Evolutionary conservation across 2,329 filamentous ascomycete genomes (phyloP).

Genomic region (Colletotrichum trifolii): DNA sequence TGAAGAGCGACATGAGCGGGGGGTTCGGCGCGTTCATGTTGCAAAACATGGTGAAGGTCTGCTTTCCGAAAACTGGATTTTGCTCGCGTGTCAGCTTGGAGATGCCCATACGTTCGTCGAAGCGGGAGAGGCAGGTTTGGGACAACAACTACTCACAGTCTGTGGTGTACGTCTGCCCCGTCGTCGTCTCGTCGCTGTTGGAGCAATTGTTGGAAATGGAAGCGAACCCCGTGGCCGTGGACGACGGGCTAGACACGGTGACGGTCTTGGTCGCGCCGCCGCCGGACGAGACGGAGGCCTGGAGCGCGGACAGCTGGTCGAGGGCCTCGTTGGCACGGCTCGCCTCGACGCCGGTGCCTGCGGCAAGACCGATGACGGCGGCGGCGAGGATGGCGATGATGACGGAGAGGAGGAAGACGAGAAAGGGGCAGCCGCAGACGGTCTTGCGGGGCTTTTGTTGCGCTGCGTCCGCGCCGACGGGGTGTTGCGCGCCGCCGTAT

Average conservation of each 20-base stretch:
- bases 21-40: constrained; percentile 52
- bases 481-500: constrained; percentile 17
- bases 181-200: constrained; percentile 46
- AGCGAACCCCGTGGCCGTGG: constrained; percentile 43
- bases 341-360: constrained; percentile 55
- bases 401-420: constrained; percentile 54
- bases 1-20: constrained; percentile 54
- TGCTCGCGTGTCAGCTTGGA: too few relatives aligned
- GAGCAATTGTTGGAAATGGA: constrained; percentile 55
- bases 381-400: constrained; percentile 53
- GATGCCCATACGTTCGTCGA: constrained; percentile 28
- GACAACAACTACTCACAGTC: constrained; percentile 46
- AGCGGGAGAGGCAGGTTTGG: background rate
- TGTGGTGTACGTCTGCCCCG: constrained; percentile 52
- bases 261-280: constrained; percentile 36
- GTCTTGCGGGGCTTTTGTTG: constrained; percentile 21
- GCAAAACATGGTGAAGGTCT: constrained; percentile 56
- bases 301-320: constrained; percentile 45
- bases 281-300: constrained; percentile 37
- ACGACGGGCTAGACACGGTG: constrained; percentile 36
- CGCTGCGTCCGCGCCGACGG: background rate
- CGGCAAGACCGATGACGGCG: constrained; percentile 57
- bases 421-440: constrained; percentile 43
- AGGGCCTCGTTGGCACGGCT: constrained; percentile 52
- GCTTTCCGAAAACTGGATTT: constrained; percentile 48